Base-by-base conservation (phyloP, 2,329 filamentous ascomycete genomes). In the Trichoderma koningiopsis region DNA sequence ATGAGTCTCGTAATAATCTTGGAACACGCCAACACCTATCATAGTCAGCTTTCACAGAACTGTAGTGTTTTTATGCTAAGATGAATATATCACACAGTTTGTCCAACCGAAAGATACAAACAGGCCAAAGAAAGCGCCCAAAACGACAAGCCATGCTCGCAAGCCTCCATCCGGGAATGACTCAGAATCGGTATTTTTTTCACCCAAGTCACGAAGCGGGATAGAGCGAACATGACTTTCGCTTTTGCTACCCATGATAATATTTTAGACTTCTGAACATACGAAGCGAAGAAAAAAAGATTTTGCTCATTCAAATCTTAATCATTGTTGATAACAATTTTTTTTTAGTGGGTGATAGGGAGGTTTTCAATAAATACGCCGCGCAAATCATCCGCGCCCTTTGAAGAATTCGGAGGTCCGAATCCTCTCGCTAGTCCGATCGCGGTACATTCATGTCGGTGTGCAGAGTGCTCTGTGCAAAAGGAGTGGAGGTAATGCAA, bases 51-150 rank as follows among this genome's bases (percentile, higher is more conserved):
- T 29, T 60, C 31, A 60, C 4, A 33, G 13, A 8, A 19, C 13
- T 60, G n/a, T 8, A 47, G 19, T 24, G 7, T 8, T 19, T 29
- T 7, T 19, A 13, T 43, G 47, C 4, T 2, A 5, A 24, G 8
- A 49, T 6, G n/a, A 24, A 49, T 11, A 49, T 49, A n/a, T 22
- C 8, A 13, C 19, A 63, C 60, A 63, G 8, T 63, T 63, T 13
- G 43, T 63, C 60, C 60, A 63, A 6, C 60, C 60, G 14, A 63
- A 63, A 14, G 43, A 53, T 16, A 53, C 29, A 13, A 63, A 63
- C 8, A 63, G 22, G 4, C 43, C 43, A 27, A 53, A 63, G 7
- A 63, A 63, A 0, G 43, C 60, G 13, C 60, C 60, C 8, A 63
- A 37, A 53, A 53, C 60, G 6, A 60, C 58, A 4, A 53, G 47